phyloP scores from a whole-genome alignment of 2,329 filamentous ascomycete genomes.

The Lachnum nothofagi region DNA sequence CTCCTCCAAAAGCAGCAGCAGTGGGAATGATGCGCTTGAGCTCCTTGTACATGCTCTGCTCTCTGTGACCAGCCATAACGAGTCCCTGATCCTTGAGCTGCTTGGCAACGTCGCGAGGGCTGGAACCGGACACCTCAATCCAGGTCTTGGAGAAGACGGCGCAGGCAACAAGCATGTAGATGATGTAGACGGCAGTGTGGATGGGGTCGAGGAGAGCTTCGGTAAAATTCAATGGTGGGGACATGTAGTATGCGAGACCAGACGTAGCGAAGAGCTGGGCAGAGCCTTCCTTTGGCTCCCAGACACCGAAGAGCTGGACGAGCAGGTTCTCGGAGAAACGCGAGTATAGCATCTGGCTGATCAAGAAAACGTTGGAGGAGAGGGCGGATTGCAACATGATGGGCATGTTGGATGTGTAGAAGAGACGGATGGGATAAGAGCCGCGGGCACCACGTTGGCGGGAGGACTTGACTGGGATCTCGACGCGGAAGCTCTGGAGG shows the following conservation, averaged over 20 bases:
- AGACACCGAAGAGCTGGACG: conserved; percentile 93
- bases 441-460: conserved; percentile 98
- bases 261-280: conserved; percentile 91
- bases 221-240: conserved; percentile 92
- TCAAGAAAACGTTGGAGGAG: conserved; percentile 97
- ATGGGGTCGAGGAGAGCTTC: conserved; percentile 95
- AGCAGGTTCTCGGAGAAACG: conserved; percentile 98
- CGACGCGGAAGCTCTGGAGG: conserved; percentile 97
- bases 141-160: conserved; percentile 99
- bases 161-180: conserved; percentile 96
- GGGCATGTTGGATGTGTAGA: conserved; percentile 99
- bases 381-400: conserved; percentile 99
- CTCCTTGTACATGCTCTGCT: conserved; percentile 99
- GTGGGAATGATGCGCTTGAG: conserved; percentile 98
- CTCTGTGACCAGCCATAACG: conserved; percentile 98
- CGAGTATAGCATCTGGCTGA: conserved; percentile 98
- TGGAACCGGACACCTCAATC: conserved; percentile 98
- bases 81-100: conserved; percentile 99
- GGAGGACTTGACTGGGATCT: conserved; percentile 99
- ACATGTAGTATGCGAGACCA: conserved; percentile 99
- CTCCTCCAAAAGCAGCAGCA: conserved; percentile 95
- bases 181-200: conserved; percentile 90
- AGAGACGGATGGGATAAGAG: conserved; percentile 95
- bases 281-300: conserved; percentile 95
- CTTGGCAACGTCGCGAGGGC: conserved; percentile 96